phyloP scores from a whole-genome alignment of 495 filamentous ascomycete species.

The Extremus antarcticus region DNA sequence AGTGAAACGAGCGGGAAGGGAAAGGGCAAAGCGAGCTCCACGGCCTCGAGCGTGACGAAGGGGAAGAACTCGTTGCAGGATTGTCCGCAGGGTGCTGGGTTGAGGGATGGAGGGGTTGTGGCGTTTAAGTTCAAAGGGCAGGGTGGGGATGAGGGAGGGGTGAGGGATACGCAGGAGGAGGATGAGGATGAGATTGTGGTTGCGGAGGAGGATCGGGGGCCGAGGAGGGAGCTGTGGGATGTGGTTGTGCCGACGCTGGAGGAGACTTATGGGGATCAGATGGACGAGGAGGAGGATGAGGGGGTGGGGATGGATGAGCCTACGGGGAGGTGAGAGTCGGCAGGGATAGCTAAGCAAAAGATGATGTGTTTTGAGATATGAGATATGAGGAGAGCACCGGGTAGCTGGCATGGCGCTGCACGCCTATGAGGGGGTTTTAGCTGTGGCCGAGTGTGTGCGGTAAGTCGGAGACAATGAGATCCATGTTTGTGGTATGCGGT shows the following conservation, averaged over 20 bases:
- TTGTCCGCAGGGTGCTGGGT: constrained; percentile 38
- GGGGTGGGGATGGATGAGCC: neutral
- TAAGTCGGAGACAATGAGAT: too few species aligned
- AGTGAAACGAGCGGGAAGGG: constrained; percentile 20
- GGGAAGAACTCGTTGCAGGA: constrained; percentile 27
- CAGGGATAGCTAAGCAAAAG: too few species aligned
- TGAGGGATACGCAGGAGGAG: constrained; percentile 12
- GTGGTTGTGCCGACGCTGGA: constrained; percentile 54
- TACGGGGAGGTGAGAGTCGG: too few species aligned
- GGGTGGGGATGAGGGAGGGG: constrained; percentile 1
- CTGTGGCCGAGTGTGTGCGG: too few species aligned
- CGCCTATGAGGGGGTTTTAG: too few species aligned
- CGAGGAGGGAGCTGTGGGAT: constrained; percentile 46
- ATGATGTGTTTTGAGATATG: too few species aligned
- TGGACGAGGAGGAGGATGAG: neutral
- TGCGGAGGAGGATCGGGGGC: constrained; percentile 34
- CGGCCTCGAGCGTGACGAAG: constrained; percentile 16
- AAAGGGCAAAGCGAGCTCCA: constrained; percentile 19
- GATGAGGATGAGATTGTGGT: constrained; percentile 16
- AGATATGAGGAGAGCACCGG: too few species aligned
- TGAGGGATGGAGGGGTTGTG: constrained; percentile 48
- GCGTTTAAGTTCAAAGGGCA: constrained; percentile 55
- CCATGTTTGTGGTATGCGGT: too few species aligned
- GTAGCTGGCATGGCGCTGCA: too few species aligned
- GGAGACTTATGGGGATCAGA: constrained; percentile 21